Conservation (phyloP, 2,329 filamentous ascomycete genomes). For the Phyllosticta capitalensis region DNA sequence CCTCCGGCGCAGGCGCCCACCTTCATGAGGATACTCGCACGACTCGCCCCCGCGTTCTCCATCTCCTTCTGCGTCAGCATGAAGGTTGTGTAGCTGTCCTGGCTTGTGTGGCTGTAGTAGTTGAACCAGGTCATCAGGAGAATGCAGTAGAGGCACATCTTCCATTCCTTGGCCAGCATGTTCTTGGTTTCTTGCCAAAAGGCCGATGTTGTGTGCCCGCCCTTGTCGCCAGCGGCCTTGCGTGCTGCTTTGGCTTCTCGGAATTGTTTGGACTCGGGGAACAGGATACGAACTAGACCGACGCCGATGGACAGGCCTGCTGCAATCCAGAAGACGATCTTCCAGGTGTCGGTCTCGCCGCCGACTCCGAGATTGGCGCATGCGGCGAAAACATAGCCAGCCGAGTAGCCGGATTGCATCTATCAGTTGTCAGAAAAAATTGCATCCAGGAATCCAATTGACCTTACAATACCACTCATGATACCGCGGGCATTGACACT, state of each 20-base stretch:
- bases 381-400: conserved; percentile 71
- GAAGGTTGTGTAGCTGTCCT: conserved; percentile 76
- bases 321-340: conserved; percentile 65
- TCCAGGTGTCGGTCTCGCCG: conserved; percentile 55
- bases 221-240: conserved; percentile 26
- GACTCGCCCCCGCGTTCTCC: conserved; percentile 51
- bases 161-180: conserved; percentile 64
- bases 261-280: conserved; percentile 70
- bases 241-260: conserved; percentile 56
- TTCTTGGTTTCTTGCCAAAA: conserved; percentile 62
- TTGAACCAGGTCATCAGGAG: conserved; percentile 63
- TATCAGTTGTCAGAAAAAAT: neutral
- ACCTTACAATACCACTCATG: conserved; percentile 60
- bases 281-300: conserved; percentile 56
- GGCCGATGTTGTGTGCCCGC: conserved; percentile 32
- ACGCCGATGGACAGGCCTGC: conserved; percentile 58
- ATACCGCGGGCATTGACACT: conserved; percentile 58
- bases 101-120: conserved; percentile 64
- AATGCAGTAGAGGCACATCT: conserved; percentile 66
- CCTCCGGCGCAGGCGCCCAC: conserved; percentile 66
- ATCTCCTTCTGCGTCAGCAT: conserved; percentile 66
- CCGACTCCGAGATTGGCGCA: conserved; percentile 67
- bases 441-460: neutral
- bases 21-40: conserved; percentile 77
- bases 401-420: conserved; percentile 69